Conservation (phyloP, 345 rosid species). For the Carallia pectinifolia region DNA sequence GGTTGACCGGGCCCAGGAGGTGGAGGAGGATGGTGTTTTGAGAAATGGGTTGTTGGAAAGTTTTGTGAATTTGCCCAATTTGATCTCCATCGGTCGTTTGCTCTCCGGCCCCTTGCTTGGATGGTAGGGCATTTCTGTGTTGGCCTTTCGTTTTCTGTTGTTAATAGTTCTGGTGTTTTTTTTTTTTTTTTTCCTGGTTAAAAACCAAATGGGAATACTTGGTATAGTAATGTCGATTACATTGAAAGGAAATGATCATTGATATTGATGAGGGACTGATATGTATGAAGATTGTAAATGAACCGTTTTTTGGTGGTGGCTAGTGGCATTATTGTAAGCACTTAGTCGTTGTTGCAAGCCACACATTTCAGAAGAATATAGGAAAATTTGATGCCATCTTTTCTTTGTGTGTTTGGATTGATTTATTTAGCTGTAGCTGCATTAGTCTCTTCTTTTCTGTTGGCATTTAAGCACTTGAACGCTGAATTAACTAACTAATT, state of each 20-base stretch:
- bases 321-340: not conserved
- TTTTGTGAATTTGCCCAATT: slow-evolving; percentile 76
- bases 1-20: slow-evolving; percentile 27
- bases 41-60: slow-evolving; percentile 37
- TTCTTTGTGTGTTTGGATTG: too few relatives aligned
- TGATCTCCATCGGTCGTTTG: slow-evolving; percentile 67
- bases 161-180: not conserved
- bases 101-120: slow-evolving; percentile 87
- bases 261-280: not conserved
- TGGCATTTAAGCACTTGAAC: too few relatives aligned
- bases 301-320: not conserved
- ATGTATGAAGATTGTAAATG: not conserved
- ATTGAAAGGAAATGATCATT: not conserved
- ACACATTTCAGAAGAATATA: not conserved
- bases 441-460: too few relatives aligned
- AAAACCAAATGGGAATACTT: too few relatives aligned
- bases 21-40: slow-evolving; percentile 8
- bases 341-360: not conserved
- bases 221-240: too few relatives aligned
- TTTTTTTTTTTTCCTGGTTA: too few relatives aligned
- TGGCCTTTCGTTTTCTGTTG: not conserved
- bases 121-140: slow-evolving; percentile 42
- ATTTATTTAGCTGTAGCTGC: too few relatives aligned
- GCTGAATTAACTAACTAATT: too few relatives aligned
- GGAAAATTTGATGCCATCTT: too few relatives aligned